Percentiles rank a stretch among this genome's conserved stretches.
phyloP scores from a whole-genome alignment of 2,329 filamentous ascomycete genomes.

The Raffaelea albimanens region DNA sequence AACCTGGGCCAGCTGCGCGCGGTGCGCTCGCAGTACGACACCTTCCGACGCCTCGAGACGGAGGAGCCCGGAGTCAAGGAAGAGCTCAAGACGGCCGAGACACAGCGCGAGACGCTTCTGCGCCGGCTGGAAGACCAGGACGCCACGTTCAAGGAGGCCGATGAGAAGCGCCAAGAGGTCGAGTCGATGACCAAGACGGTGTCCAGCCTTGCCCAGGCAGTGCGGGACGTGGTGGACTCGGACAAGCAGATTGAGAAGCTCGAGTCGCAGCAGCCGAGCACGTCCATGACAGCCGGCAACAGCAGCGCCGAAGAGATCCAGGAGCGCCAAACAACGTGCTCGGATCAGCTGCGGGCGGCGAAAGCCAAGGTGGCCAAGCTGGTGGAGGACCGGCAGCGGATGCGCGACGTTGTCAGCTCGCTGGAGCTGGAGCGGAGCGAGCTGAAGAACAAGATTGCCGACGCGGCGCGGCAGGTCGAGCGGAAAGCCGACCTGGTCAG shows the following conservation, averaged over 20 bases:
- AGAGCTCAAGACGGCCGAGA: constrained; percentile 44
- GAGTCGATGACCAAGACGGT: constrained; percentile 71
- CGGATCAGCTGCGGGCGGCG: constrained; percentile 55
- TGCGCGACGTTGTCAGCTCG: constrained; percentile 55
- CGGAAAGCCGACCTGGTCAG: constrained; percentile 63
- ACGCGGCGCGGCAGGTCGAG: constrained; percentile 65
- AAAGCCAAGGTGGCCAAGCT: constrained; percentile 59
- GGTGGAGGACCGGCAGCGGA: constrained; percentile 60
- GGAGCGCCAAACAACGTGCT: constrained; percentile 57
- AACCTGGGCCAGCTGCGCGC: constrained; percentile 51
- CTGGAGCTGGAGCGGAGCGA: constrained; percentile 74
- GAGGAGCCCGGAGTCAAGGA: constrained; percentile 63
- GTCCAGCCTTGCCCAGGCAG: constrained; percentile 61
- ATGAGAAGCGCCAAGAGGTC: constrained; percentile 42
- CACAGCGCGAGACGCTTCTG: constrained; percentile 51
- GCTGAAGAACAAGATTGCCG: constrained; percentile 61
- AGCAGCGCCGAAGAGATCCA: constrained; percentile 78
- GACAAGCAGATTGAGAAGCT: constrained; percentile 67
- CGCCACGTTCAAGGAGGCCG: constrained; percentile 51
- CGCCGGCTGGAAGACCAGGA: constrained; percentile 60
- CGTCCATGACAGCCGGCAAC: constrained; percentile 21
- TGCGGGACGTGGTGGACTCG: constrained; percentile 60
- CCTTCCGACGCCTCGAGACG: constrained; percentile 51
- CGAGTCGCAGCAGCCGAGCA: constrained; percentile 62
- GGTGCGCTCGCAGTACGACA: constrained; percentile 62